Percentiles rank a stretch among this genome's conserved stretches.
These are phyloP conservation scores for Tieghemostelium lacteum DNA, from an alignment of 78 protist species.

Conservation along the genomic window DNA sequence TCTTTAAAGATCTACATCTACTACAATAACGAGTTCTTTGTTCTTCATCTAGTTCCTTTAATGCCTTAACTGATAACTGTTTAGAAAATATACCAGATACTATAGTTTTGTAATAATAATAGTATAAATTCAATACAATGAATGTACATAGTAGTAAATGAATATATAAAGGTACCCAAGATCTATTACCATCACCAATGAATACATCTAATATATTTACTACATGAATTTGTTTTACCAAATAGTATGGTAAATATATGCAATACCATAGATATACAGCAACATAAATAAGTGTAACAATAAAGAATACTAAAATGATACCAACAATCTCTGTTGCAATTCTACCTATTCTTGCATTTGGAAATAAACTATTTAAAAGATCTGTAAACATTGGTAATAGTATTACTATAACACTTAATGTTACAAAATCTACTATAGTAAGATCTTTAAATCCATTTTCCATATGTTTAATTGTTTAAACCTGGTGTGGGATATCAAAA, in stretches of 20 bases:
- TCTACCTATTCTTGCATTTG: conserved; percentile 74
- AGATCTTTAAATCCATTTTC: conserved; percentile 93
- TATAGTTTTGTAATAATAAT: conserved; percentile 27
- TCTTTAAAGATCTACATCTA: background rate
- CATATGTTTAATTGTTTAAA: no score
- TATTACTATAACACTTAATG: conserved; percentile 27
- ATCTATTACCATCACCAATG: background rate
- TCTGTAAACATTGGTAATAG: conserved; percentile 56
- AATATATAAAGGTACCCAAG: background rate
- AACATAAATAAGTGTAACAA: conserved; percentile 1
- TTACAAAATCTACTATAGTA: conserved; percentile 31
- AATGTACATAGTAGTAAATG: background rate
- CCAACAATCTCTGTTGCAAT: conserved; percentile 50
- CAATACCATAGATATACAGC: conserved; percentile 57
- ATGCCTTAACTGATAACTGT: no score
- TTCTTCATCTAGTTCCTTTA: background rate
- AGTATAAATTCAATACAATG: background rate
- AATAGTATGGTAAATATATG: conserved; percentile 15
- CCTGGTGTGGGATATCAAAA: no score
- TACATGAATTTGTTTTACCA: background rate
- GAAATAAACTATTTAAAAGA: conserved; percentile 40
- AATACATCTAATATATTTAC: background rate
- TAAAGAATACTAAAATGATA: conserved; percentile 23
- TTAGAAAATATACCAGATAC: background rate
- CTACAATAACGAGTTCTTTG: background rate